Evolutionary conservation across 768 basidiomycete genomes (phyloP), one percentile per base, ranked within the genome.

Genomic region (Baorangia bicolor): DNA sequence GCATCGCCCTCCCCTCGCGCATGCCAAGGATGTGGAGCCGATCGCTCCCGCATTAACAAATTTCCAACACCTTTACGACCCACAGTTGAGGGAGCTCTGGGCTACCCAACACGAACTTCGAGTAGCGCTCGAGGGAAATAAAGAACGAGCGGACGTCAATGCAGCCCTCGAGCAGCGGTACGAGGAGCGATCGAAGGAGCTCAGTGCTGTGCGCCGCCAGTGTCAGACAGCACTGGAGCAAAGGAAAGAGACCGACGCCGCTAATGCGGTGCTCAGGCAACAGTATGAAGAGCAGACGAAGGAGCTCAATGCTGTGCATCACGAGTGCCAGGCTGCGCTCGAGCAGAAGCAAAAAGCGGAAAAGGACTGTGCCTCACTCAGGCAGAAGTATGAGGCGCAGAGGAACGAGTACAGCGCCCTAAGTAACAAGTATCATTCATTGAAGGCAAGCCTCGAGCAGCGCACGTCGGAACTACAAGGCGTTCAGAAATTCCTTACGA

Each of bases 401-500:
- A 57, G 37, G 42, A 57, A 54, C 25, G 64, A 57, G 31, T 51
- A 68, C 50, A 41, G 21, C 33, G 18, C 42, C 13, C 43, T 66
- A 18, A 46, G 18, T 13, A 46, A 40, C 49, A 54, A 47, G 49
- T 43, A 51, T 20, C 49, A 55, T 27, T 65, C 64, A 12, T 38
- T 63, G 20, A 60, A 49, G 33, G 53, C 58, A 42, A 52, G 75
- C 30, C 70, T 81, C 49, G 68, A 75, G 6, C 60, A 70, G 27
- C 74, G 78, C 52, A 77, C 75, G 6, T 60, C 69, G 41, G 77
- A 82, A 62, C 69, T 78, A 7, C 70, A 73, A 12, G 77, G 74
- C 1, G 73, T 71, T 6, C 79, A 79, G 59, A 69, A 57, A 46
- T 83, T 78, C 68, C 64, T 78, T 43, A 67, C 71, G 16, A 76